Base-by-base conservation (phyloP, 2,329 filamentous ascomycete genomes). In the Penicillium nordicum region DNA sequence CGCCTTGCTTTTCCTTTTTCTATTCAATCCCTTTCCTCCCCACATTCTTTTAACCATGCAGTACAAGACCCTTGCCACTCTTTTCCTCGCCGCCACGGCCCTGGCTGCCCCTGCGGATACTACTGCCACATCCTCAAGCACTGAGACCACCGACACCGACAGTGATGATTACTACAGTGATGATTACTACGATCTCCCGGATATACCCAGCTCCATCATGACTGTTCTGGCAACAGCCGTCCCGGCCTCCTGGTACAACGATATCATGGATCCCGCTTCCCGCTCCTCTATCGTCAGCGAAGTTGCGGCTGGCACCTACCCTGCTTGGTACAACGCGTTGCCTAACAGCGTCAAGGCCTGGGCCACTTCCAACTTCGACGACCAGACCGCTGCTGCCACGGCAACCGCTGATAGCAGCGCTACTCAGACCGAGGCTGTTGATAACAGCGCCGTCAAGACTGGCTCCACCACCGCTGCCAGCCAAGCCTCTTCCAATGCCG, bases 261-360 rank as follows among this genome's bases (percentile, higher is more conserved):
- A 63, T 1, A 29, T 68, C 9, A 21, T 61, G 40, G 52, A 69
- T 40, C 57, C 61, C 1, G 32, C 51, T 11, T 52, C 49, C 32
- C 48, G 47, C 50, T 29, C 45, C 49, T 54, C 64, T 30, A 44
- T 67, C n/a, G 41, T 60, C 21, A 62, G 54, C 47, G 63, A 63
- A 14, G 55, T 56, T 45, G 36, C 50, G 7, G 63, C 64, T 30
- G 67, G 63, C 11, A 62, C 59, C 50, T 61, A 61, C 11, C 66
- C 67, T 4, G 63, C 52, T 45, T 69, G 68, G 68, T 70, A 69
- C 47, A 63, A 64, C 49, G 49, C 47, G 16, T 60, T 70, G 10
- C 68, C 67, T 11, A 52, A 44, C 40, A 60, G 59, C 36, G 63
- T 67, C 30, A 64, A 68, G 57, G 66, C 62, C 29, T 70, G 65